phyloP scores from a whole-genome alignment of 2,329 filamentous ascomycete genomes.

The Pestalotiopsis fici region DNA sequence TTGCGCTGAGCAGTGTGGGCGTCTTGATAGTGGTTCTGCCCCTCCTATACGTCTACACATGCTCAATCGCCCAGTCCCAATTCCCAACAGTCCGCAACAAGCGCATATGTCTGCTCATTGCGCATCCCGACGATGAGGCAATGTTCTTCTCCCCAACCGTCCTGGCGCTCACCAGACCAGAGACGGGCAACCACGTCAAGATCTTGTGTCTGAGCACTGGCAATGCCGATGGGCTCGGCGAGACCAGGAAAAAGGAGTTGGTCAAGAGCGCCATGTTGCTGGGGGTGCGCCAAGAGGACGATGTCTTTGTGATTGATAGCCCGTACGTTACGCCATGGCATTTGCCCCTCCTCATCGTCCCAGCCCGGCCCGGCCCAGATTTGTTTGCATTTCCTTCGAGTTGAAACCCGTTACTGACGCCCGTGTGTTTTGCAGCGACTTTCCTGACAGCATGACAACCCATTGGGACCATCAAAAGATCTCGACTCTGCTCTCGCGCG shows the following conservation, averaged over 20 bases:
- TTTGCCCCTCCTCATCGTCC: not conserved
- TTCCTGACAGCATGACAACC: constrained; percentile 86
- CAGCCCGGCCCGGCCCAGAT: too few relatives aligned
- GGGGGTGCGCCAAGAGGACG: constrained; percentile 72
- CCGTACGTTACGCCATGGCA: constrained; percentile 47
- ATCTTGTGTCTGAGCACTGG: constrained; percentile 91
- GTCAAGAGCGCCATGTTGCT: constrained; percentile 76
- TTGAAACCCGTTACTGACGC: not conserved
- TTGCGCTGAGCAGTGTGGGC: constrained; percentile 27
- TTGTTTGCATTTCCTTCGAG: too few relatives aligned
- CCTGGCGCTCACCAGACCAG: constrained; percentile 77
- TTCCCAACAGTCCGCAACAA: constrained; percentile 76
- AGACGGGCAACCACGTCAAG: constrained; percentile 85
- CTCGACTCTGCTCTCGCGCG: constrained; percentile 66
- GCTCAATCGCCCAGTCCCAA: constrained; percentile 44
- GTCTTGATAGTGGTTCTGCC: constrained; percentile 43
- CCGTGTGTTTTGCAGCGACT: constrained; percentile 47
- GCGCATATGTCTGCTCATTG: constrained; percentile 88
- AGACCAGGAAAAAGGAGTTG: constrained; percentile 80
- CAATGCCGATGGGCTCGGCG: constrained; percentile 84
- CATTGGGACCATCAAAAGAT: constrained; percentile 75
- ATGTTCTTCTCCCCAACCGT: constrained; percentile 98
- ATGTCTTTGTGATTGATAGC: constrained; percentile 85
- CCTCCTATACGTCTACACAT: constrained; percentile 54
- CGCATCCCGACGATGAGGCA: constrained; percentile 96